These are phyloP conservation scores for Sarcomyxa edulis DNA, from an alignment of 768 basidiomycete species.

Conservation along the genomic window DNA sequence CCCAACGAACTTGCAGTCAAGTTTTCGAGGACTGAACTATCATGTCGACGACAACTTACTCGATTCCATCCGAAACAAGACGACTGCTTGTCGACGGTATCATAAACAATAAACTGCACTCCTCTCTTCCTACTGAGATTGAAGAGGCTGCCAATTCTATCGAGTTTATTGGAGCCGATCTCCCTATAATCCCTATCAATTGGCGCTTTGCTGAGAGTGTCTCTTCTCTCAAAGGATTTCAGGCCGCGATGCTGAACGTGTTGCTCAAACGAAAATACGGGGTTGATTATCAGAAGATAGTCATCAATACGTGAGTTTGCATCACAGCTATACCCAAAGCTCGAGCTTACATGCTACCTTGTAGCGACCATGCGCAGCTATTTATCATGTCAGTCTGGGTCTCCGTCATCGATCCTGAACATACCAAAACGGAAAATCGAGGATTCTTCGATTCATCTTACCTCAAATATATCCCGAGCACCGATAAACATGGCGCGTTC, in stretches of 20 bases:
- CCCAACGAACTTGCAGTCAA: no score
- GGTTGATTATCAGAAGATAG: slow-evolving; percentile 15
- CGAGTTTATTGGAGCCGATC: slow-evolving; percentile 10
- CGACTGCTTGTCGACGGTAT: slow-evolving; percentile 1
- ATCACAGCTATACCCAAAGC: slow-evolving; percentile 2
- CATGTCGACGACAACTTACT: slow-evolving; percentile 3
- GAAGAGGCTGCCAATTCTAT: slow-evolving; percentile 10
- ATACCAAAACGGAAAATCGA: no score
- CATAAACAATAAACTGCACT: slow-evolving; percentile 10
- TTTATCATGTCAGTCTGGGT: no score
- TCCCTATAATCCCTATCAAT: slow-evolving; percentile 16
- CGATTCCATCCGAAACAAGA: neutral
- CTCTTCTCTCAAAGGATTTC: slow-evolving; percentile 20
- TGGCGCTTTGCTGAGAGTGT: slow-evolving; percentile 23
- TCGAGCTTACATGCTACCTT: no score
- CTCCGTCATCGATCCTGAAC: no score
- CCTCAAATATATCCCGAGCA: no score
- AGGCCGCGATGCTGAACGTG: slow-evolving; percentile 19
- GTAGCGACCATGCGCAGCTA: no score
- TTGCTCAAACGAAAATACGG: slow-evolving; percentile 17
- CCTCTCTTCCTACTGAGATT: slow-evolving; percentile 8
- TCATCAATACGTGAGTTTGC: slow-evolving; percentile 17
- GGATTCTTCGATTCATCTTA: no score
- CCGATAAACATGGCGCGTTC: no score
- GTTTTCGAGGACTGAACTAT: no score